Conservation (phyloP, 1,284 basidiomycete species). For the Trametes versicolor region DNA sequence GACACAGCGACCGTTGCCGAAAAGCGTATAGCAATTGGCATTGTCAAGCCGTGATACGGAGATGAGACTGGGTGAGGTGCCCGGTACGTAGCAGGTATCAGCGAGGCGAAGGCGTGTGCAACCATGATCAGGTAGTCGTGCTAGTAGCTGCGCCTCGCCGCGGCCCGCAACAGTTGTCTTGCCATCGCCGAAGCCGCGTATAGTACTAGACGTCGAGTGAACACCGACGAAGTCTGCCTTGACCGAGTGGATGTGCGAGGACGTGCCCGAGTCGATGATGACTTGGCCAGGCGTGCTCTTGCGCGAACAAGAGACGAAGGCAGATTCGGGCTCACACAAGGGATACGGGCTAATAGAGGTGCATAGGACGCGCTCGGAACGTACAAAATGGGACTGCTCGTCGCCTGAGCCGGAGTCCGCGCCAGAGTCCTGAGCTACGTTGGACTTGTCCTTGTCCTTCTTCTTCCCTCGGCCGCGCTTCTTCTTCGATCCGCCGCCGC, state of each 20-base stretch:
- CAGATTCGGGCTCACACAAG: background rate
- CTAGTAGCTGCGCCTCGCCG: slow-evolving; percentile 17
- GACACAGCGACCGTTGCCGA: slow-evolving; percentile 18
- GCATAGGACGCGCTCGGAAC: slow-evolving; percentile 6
- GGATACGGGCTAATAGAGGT: slow-evolving; percentile 5
- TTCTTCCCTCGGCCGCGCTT: background rate
- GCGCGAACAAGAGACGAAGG: background rate
- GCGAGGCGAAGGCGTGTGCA: slow-evolving; percentile 16
- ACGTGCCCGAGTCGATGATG: slow-evolving; percentile 20
- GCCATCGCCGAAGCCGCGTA: slow-evolving; percentile 18
- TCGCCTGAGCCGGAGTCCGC: background rate
- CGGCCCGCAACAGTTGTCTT: slow-evolving; percentile 13
- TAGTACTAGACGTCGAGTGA: slow-evolving; percentile 4
- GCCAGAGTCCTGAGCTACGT: slow-evolving; percentile 15
- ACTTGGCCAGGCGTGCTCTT: background rate
- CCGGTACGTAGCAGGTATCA: slow-evolving; percentile 16
- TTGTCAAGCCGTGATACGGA: slow-evolving; percentile 19
- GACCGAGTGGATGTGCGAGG: slow-evolving; percentile 17
- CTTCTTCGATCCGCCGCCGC: slow-evolving; percentile 4
- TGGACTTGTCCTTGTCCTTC: slow-evolving; percentile 13
- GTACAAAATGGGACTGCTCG: slow-evolving; percentile 19
- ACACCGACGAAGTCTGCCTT: slow-evolving; percentile 14
- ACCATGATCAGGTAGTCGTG: slow-evolving; percentile 4
- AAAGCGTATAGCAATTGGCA: slow-evolving; percentile 23
- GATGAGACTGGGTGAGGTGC: slow-evolving; percentile 23